Evolutionary conservation across 2,329 filamentous ascomycete species (phyloP), one percentile per base, ranked within the genome.

Genomic region (Cadophora sp.): DNA sequence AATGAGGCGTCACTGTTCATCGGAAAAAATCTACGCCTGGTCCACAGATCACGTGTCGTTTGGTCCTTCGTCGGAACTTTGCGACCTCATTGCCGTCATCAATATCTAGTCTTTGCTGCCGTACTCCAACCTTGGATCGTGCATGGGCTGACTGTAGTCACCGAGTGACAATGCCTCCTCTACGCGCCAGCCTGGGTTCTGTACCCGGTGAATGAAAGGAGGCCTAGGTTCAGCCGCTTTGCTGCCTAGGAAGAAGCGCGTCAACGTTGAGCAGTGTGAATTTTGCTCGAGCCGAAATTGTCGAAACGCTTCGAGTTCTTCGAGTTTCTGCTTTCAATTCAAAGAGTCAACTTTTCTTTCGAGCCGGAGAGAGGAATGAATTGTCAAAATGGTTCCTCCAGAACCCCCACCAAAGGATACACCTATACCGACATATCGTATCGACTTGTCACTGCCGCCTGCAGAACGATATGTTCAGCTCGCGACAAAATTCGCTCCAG

Each of bases 381-480:
- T n/a, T n/a, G 7, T 40, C 31, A 24, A 16, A 26, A 59, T 59
- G 56, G 31, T 22, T 5, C 31, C 22, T 26, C 56, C 55, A 6
- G 27, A 55, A 19, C n/a, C 55, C 16, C 31, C 31, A 26, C 34
- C n/a, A 43, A 56, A 34, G 29, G 37, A 64, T 40, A 6, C 19
- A 4, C 61, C 72, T 9, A 74, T 76, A 19, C 82, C 82, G 8
- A 72, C 75, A 11, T 84, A 82, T 73, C 79, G 72, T 14, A 88
- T 89, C 70, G 83, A 89, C 71, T 80, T 89, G 3, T 85, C 85
- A 1, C 80, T 83, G 2, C 81, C 85, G 0, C 86, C 87, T 1
- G 74, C 78, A 31, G 76, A 84, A 68, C 82, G 87, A 62, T 89
- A 89, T 76, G 75, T 79, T 22, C 75, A 81, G 34, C 76, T 89